Percentiles rank a stretch among this genome's conserved stretches.
phyloP scores from a whole-genome alignment of 179 eudicot genomes.

The Beta corolliflora region DNA sequence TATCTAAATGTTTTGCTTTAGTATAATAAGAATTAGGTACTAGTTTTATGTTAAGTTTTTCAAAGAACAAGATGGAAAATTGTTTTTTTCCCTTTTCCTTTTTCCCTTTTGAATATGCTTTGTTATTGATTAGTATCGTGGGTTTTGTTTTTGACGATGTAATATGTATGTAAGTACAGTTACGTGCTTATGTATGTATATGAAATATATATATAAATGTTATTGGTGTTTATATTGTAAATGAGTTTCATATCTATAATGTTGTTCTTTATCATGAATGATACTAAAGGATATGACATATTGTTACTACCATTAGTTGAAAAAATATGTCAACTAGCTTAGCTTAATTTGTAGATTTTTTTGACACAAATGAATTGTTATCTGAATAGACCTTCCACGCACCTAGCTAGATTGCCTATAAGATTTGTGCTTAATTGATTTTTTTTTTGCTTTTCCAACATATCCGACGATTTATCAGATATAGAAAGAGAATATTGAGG shows the following conservation, averaged over 20 bases:
- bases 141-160: not conserved
- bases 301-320: too few species aligned
- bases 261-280: not conserved
- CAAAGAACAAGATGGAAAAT: not conserved
- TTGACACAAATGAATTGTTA: too few species aligned
- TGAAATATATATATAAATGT: not conserved
- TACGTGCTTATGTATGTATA: slow-evolving; percentile 19
- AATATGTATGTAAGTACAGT: slow-evolving; percentile 1
- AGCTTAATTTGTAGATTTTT: too few species aligned
- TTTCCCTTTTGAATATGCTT: not conserved
- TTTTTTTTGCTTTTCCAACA: too few species aligned
- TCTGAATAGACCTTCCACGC: too few species aligned
- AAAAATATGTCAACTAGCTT: too few species aligned
- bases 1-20: not conserved
- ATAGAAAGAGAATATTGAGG: too few species aligned
- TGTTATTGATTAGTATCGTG: not conserved
- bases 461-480: too few species aligned
- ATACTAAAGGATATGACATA: not conserved
- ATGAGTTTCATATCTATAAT: not conserved
- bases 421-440: too few species aligned
- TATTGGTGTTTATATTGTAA: not conserved
- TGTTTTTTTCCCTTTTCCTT: not conserved
- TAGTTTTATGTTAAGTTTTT: not conserved
- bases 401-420: too few species aligned
- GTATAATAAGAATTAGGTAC: not conserved